These are phyloP conservation scores for Panicum miliaceum DNA, from an alignment of 176 grass and related monocot species.

Conservation along the genomic window DNA sequence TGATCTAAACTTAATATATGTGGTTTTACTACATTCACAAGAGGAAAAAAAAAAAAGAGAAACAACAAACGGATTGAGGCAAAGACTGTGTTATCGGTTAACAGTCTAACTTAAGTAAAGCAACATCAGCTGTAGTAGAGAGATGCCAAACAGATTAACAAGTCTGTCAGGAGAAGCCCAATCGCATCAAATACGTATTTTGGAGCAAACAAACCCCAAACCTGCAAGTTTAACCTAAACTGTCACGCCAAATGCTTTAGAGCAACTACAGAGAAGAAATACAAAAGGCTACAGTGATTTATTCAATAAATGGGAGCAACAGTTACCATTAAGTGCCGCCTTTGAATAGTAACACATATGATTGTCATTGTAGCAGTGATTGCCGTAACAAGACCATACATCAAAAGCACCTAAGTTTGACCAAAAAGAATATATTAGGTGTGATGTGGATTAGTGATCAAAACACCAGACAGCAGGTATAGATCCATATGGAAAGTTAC, in stretches of 20 bases:
- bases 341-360: conserved; percentile 88
- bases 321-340: conserved; percentile 94
- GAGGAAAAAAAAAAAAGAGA: not conserved
- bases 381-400: conserved; percentile 89
- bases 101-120: not conserved
- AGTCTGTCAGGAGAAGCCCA: conserved; percentile 81
- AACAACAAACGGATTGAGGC: not conserved
- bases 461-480: conserved; percentile 16
- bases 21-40: not conserved
- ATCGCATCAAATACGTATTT: conserved; percentile 94
- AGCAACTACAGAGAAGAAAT: not conserved
- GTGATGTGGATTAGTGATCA: conserved; percentile 9
- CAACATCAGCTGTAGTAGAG: conserved; percentile 59
- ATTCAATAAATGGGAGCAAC: not conserved
- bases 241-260: not conserved
- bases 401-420: conserved; percentile 72
- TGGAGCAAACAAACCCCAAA: conserved; percentile 99
- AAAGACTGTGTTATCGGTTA: not conserved
- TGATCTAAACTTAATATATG: not conserved
- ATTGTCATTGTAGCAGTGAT: conserved; percentile 69
- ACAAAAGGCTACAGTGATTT: conserved; percentile 3
- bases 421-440: conserved; percentile 29
- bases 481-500: conserved; percentile 10
- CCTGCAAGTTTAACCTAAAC: conserved; percentile 59
- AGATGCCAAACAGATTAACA: conserved; percentile 64